phyloP scores from a whole-genome alignment of 805 yeast species.

The Candida arabinofermentans region DNA sequence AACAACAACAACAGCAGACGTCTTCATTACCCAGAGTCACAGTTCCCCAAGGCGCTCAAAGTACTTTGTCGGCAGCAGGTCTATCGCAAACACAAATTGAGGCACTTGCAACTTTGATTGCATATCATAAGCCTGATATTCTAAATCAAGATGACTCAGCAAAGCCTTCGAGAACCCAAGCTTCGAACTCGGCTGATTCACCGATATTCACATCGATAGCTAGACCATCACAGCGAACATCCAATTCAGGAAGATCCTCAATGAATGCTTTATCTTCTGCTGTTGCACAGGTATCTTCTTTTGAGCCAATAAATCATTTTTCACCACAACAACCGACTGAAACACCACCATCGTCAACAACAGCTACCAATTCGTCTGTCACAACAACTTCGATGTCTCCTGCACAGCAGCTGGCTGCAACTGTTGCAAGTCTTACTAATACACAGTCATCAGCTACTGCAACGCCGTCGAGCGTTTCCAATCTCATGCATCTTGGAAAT shows the following conservation, averaged over 20 bases:
- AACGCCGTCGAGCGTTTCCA: slow-evolving; percentile 1
- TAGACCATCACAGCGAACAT: slow-evolving; percentile 4
- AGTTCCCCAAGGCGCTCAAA: slow-evolving; percentile 71
- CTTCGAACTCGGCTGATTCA: not conserved
- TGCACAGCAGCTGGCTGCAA: not conserved
- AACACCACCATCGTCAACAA: not conserved
- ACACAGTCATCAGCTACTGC: slow-evolving; percentile 1
- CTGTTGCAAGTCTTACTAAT: not conserved
- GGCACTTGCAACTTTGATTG: slow-evolving; percentile 67
- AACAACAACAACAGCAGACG: not conserved
- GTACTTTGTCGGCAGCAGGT: slow-evolving; percentile 62
- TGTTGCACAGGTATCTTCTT: slow-evolving; percentile 11
- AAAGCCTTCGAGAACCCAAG: not conserved
- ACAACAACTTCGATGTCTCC: not conserved
- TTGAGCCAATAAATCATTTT: slow-evolving; percentile 9
- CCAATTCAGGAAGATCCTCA: slow-evolving; percentile 7
- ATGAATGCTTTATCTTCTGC: slow-evolving; percentile 6
- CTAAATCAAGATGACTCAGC: slow-evolving; percentile 7
- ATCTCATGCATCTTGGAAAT: not conserved
- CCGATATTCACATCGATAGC: slow-evolving; percentile 2
- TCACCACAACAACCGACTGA: not conserved
- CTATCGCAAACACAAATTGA: slow-evolving; percentile 66
- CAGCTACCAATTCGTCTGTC: slow-evolving; percentile 2
- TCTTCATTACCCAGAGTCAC: slow-evolving; percentile 47
- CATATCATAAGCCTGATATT: slow-evolving; percentile 47